Base-by-base conservation (phyloP, 768 basidiomycete species). In the Scleroderma citrinum region DNA sequence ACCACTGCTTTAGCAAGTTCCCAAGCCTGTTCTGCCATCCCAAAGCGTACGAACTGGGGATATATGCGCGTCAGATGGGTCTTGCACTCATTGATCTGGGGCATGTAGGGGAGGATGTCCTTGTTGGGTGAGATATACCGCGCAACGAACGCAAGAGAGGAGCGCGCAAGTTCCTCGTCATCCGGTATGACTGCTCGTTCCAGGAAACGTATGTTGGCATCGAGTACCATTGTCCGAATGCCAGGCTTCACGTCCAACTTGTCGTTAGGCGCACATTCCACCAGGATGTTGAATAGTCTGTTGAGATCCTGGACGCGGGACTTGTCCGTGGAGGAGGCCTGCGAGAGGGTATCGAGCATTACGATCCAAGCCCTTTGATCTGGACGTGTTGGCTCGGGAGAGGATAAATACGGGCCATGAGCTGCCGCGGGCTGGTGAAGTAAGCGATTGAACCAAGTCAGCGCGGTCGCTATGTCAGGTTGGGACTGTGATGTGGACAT, bases 391-490 rank as follows among this genome's bases (percentile, higher is more conserved):
- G 80, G 72, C 0, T 63, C 62, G 10, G 61, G 65, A 7, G 74
- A 62, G 1, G 80, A 65, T 44, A 75, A 67, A 53, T 70, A 77
- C 1, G 73, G 72, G 52, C 72, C 47, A 14, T 48, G 55, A 48
- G 52, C 56, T 55, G 58, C 61, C 56, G 48, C 56, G 59, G 59
- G 64, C 49, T 81, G 76, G 23, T 65, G 61, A 40, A 85, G 65
- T 26, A 92, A 71, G 41, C 78, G 75, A 36, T 82, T 71, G 56
- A 85, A 88, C 91, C 91, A 94, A 5, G 70, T 62, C 37, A 83
- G 56, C 0, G 89, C 89, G 0, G 78, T 82, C 2, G 68, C 56
- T 5, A 83, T 58, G 58, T 93, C 91, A 7, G 66, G 54, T 14
- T 54, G 59, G 13, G 50, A 20, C 4, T 46, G 23, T 44, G 35